Evolutionary conservation across 2,329 filamentous ascomycete species (phyloP).

Genomic region (Dactylellina sp.): DNA sequence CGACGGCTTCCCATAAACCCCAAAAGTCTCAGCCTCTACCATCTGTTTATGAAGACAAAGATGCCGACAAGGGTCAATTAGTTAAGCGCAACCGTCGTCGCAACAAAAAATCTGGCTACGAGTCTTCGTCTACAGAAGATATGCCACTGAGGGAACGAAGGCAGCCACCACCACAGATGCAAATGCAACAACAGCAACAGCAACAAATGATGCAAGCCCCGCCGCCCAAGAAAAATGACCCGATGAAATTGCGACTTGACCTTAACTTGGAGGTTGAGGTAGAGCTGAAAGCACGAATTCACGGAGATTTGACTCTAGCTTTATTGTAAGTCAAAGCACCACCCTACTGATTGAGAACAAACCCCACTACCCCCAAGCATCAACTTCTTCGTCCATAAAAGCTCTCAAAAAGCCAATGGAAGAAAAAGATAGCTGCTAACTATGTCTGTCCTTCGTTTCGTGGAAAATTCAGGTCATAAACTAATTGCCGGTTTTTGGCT

Average conservation of each 20-base stretch:
- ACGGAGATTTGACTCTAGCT: slow-evolving; percentile 61
- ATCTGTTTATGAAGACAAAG: slow-evolving; percentile 36
- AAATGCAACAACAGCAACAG: slow-evolving; percentile 62
- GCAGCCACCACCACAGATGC: slow-evolving; percentile 62
- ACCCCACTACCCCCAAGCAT: slow-evolving; percentile 6
- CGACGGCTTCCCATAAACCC: slow-evolving; percentile 21
- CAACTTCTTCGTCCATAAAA: slow-evolving; percentile 45
- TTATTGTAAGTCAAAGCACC: slow-evolving; percentile 60
- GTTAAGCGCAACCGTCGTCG: slow-evolving; percentile 57
- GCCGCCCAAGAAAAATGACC: slow-evolving; percentile 57
- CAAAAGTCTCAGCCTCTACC: slow-evolving; percentile 27
- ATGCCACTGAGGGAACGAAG: slow-evolving; percentile 57
- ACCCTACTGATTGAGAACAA: background rate
- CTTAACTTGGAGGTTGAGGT: slow-evolving; percentile 61
- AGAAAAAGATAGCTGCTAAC: slow-evolving; percentile 52
- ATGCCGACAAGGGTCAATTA: slow-evolving; percentile 39
- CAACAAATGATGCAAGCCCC: slow-evolving; percentile 62
- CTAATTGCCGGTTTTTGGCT: slow-evolving; percentile 47
- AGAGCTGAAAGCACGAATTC: slow-evolving; percentile 61
- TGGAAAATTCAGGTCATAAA: slow-evolving; percentile 46
- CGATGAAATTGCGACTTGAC: slow-evolving; percentile 59
- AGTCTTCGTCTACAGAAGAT: slow-evolving; percentile 58
- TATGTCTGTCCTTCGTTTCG: background rate
- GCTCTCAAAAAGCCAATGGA: slow-evolving; percentile 29
- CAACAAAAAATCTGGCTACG: slow-evolving; percentile 58